phyloP scores from a whole-genome alignment of 176 grass and related monocot genomes.

The Ananas comosus region DNA sequence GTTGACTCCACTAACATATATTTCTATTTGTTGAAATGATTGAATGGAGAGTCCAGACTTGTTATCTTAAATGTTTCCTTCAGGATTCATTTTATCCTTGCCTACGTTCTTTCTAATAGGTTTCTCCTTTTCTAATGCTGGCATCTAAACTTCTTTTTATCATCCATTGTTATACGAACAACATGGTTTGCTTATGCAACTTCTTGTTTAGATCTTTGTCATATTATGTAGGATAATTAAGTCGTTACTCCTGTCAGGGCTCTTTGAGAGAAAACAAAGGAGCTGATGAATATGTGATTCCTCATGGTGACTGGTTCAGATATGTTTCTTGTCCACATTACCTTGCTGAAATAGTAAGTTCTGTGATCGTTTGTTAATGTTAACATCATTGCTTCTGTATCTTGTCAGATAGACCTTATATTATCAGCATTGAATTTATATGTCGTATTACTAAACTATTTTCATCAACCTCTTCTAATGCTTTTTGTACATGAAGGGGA shows the following conservation, averaged over 20 bases:
- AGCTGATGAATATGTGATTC: constrained; percentile 84
- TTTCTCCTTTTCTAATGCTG: too few relatives aligned
- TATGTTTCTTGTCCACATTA: constrained; percentile 87
- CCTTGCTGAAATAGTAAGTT: constrained; percentile 87
- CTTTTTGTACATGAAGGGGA: neutral
- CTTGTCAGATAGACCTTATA: too few relatives aligned
- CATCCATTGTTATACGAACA: neutral
- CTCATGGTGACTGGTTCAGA: constrained; percentile 74
- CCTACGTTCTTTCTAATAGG: too few relatives aligned
- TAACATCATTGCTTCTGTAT: neutral
- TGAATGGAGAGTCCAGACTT: too few relatives aligned
- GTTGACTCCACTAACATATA: too few relatives aligned
- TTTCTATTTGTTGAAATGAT: too few relatives aligned
- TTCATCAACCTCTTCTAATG: neutral
- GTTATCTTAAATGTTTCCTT: too few relatives aligned
- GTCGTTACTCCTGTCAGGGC: constrained; percentile 45
- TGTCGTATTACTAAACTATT: too few relatives aligned
- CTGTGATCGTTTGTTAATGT: constrained; percentile 8
- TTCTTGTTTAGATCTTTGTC: neutral
- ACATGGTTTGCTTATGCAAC: neutral
- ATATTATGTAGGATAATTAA: neutral
- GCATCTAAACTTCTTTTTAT: too few relatives aligned
- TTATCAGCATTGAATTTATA: too few relatives aligned
- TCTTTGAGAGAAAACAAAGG: constrained; percentile 27
- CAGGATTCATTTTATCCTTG: neutral